These are phyloP conservation scores for Alternaria sp. DNA, from an alignment of 2,329 filamentous ascomycete species.

Conservation along the genomic window DNA sequence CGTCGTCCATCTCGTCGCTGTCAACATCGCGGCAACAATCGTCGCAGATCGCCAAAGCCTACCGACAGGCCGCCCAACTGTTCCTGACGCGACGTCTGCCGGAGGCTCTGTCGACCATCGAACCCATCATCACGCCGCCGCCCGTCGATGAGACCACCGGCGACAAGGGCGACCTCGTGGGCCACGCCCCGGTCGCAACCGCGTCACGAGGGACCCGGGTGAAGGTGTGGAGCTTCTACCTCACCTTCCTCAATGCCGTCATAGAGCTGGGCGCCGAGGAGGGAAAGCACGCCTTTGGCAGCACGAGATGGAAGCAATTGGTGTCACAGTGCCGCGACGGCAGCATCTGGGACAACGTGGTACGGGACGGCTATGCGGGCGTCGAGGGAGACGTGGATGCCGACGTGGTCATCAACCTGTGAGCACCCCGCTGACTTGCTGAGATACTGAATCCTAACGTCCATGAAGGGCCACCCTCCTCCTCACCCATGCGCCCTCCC, in stretches of 20 bases:
- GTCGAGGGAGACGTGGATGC: conserved; percentile 90
- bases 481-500: conserved; percentile 86
- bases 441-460: conserved; percentile 7
- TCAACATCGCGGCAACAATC: conserved; percentile 72
- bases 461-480: conserved; percentile 79
- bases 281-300: conserved; percentile 87
- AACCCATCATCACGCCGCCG: conserved; percentile 78
- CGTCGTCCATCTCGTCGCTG: conserved; percentile 75
- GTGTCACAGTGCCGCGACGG: conserved; percentile 88
- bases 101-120: conserved; percentile 85
- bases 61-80: conserved; percentile 91
- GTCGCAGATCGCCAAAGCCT: conserved; percentile 86
- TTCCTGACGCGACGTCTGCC: conserved; percentile 93
- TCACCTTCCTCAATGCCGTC: conserved; percentile 91
- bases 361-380: conserved; percentile 85
- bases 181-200: conserved; percentile 75
- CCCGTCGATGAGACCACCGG: conserved; percentile 36
- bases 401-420: conserved; percentile 92
- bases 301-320: conserved; percentile 82
- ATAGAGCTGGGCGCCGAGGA: conserved; percentile 89
- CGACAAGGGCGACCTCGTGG: conserved; percentile 33
- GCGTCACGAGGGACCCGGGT: conserved; percentile 85
- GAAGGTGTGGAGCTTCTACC: conserved; percentile 97
- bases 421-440: conserved; percentile 45
- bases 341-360: conserved; percentile 92